phyloP scores from a whole-genome alignment of 106 monocot species.

The Allium sativum region DNA sequence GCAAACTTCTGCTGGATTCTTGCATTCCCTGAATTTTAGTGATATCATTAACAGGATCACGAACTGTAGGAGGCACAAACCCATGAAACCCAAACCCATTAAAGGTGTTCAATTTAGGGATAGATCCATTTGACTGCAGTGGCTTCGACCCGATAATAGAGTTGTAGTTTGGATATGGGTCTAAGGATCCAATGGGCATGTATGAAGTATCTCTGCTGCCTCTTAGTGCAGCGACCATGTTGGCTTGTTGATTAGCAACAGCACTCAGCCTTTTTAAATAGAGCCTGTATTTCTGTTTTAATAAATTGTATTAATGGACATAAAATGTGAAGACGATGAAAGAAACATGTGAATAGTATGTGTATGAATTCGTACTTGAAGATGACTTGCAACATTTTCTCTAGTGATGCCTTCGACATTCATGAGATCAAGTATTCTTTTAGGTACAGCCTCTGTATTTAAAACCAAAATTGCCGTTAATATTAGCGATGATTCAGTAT shows the following conservation, averaged over 20 bases:
- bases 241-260: slow-evolving; percentile 56
- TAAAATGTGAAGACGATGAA: no score
- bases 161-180: slow-evolving; percentile 25
- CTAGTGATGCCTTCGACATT: slow-evolving; percentile 60
- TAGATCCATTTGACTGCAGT: slow-evolving; percentile 33
- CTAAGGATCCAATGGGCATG: slow-evolving; percentile 33
- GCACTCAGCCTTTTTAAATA: slow-evolving; percentile 60
- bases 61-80: slow-evolving; percentile 28
- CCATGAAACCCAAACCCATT: slow-evolving; percentile 29
- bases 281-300: slow-evolving; percentile 75
- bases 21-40: slow-evolving; percentile 27
- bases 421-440: slow-evolving; percentile 64
- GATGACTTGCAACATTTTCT: slow-evolving; percentile 71
- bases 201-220: slow-evolving; percentile 36
- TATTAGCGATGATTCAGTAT: no score
- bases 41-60: slow-evolving; percentile 27
- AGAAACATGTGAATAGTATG: not conserved
- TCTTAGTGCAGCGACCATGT: slow-evolving; percentile 46
- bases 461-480: not conserved
- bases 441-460: slow-evolving; percentile 59
- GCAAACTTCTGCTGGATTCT: not conserved
- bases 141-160: slow-evolving; percentile 20
- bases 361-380: slow-evolving; percentile 25
- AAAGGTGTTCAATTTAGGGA: slow-evolving; percentile 26
- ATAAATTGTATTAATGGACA: not conserved